Evolutionary conservation across 352 stramenopile species (phyloP).

Genomic region (Pythium aristosporum): DNA sequence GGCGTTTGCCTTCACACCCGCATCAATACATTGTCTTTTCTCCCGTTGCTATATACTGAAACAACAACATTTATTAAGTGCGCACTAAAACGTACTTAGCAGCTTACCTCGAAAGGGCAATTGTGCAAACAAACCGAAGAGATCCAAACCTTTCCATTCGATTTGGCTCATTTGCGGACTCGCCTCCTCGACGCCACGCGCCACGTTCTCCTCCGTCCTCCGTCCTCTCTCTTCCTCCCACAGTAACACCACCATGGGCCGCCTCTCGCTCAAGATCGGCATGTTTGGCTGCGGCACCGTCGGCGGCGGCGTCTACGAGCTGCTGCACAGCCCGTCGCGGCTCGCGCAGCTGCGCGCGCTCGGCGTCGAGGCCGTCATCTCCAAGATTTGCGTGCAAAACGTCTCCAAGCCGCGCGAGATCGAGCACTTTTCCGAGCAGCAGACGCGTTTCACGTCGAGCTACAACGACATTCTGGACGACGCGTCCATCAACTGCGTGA

Average conservation of each 20-base stretch:
- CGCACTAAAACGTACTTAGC: slow-evolving; percentile 9
- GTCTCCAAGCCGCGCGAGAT: slow-evolving; percentile 70
- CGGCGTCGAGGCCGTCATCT: slow-evolving; percentile 77
- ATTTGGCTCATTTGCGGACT: slow-evolving; percentile 1
- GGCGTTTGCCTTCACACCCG: neutral
- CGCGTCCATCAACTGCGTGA: slow-evolving; percentile 92
- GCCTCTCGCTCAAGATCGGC: slow-evolving; percentile 68
- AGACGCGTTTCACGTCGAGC: slow-evolving; percentile 55
- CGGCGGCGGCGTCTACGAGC: slow-evolving; percentile 85
- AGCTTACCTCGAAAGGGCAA: neutral
- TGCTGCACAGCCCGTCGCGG: slow-evolving; percentile 67
- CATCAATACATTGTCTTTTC: slow-evolving; percentile 2
- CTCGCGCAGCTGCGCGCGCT: slow-evolving; percentile 50
- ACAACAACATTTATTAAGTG: neutral
- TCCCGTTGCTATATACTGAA: too few relatives aligned
- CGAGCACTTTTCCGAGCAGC: slow-evolving; percentile 44
- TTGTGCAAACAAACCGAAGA: slow-evolving; percentile 21
- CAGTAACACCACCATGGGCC: slow-evolving; percentile 23
- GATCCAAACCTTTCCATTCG: neutral
- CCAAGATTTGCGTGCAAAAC: slow-evolving; percentile 88
- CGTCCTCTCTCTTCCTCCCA: neutral
- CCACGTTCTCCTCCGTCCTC: neutral
- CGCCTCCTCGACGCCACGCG: neutral
- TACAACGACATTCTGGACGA: slow-evolving; percentile 91
- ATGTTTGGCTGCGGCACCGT: slow-evolving; percentile 90